Percentiles rank a stretch among this genome's conserved stretches.
phyloP scores from a whole-genome alignment of 495 filamentous ascomycete genomes.

The Hyaloscypha hepaticicola region DNA sequence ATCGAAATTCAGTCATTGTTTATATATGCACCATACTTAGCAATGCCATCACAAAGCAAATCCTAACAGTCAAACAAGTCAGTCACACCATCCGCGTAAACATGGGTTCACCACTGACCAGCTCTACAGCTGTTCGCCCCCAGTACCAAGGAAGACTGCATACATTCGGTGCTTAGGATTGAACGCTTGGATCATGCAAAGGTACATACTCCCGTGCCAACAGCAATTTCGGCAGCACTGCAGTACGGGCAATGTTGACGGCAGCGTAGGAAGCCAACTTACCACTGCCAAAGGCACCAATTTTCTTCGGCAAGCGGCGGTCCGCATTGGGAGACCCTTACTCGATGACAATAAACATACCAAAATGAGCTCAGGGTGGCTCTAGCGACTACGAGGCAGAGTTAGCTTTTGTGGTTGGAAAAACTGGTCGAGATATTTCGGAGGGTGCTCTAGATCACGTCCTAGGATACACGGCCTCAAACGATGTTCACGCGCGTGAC shows the following conservation, averaged over 20 bases:
- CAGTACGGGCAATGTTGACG: conserved; percentile 36
- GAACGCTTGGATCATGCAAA: conserved; percentile 29
- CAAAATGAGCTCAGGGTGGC: conserved; percentile 44
- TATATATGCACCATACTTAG: not conserved
- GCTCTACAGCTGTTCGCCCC: not conserved
- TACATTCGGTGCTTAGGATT: conserved; percentile 49
- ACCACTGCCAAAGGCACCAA: conserved; percentile 40
- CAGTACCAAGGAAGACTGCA: conserved; percentile 1
- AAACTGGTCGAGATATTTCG: conserved; percentile 45
- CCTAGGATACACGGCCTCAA: conserved; percentile 47
- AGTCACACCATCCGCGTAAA: not conserved
- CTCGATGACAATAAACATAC: conserved; percentile 44
- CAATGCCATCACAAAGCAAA: not conserved
- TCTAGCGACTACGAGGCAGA: conserved; percentile 52
- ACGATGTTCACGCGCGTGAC: conserved; percentile 48
- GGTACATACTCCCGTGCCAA: too few species aligned
- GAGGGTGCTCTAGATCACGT: conserved; percentile 45
- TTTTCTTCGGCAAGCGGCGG: conserved; percentile 49
- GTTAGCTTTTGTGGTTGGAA: conserved; percentile 40
- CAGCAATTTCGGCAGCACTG: too few species aligned
- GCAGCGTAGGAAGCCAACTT: conserved; percentile 40
- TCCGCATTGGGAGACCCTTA: conserved; percentile 44
- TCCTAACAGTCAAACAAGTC: not conserved
- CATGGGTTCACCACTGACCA: not conserved
- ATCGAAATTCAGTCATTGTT: not conserved